These are phyloP conservation scores for Penicillium longicatenatum DNA, from an alignment of 495 filamentous ascomycete species.

Conservation along the genomic window DNA sequence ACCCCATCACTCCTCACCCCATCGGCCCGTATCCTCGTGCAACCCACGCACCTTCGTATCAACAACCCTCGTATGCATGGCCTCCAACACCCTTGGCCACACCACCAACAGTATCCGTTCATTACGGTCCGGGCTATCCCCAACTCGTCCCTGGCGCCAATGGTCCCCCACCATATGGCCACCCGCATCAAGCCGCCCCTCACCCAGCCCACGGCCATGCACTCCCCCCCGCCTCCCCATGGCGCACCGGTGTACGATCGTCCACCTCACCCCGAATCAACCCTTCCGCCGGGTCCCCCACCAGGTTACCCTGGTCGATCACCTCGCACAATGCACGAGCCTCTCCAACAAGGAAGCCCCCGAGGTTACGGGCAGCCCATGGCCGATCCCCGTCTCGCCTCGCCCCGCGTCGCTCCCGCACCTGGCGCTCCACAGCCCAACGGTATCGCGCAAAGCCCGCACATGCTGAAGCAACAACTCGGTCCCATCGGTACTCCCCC, in stretches of 20 bases:
- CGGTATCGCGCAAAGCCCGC: slow-evolving; percentile 33
- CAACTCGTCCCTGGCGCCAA: slow-evolving; percentile 36
- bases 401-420: slow-evolving; percentile 38
- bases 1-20: slow-evolving; percentile 52
- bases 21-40: slow-evolving; percentile 53
- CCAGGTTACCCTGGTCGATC: slow-evolving; percentile 36
- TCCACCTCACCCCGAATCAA: slow-evolving; percentile 33
- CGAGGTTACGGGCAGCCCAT: slow-evolving; percentile 29
- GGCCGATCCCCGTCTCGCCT: slow-evolving; percentile 38
- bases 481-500: slow-evolving; percentile 24
- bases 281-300: slow-evolving; percentile 28
- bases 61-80: slow-evolving; percentile 57
- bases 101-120: slow-evolving; percentile 41
- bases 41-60: slow-evolving; percentile 48
- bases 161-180: slow-evolving; percentile 33
- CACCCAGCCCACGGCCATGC: slow-evolving; percentile 20
- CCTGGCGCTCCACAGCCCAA: slow-evolving; percentile 31
- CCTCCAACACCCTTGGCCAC: slow-evolving; percentile 62
- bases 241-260: slow-evolving; percentile 36
- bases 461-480: slow-evolving; percentile 33
- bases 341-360: slow-evolving; percentile 34
- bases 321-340: slow-evolving; percentile 35
- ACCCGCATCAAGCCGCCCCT: slow-evolving; percentile 26
- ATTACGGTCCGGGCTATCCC: slow-evolving; percentile 40
- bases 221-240: slow-evolving; percentile 32